These are phyloP conservation scores for Bathelium albidoporum DNA, from an alignment of 495 filamentous ascomycete genomes.

Conservation along the genomic window DNA sequence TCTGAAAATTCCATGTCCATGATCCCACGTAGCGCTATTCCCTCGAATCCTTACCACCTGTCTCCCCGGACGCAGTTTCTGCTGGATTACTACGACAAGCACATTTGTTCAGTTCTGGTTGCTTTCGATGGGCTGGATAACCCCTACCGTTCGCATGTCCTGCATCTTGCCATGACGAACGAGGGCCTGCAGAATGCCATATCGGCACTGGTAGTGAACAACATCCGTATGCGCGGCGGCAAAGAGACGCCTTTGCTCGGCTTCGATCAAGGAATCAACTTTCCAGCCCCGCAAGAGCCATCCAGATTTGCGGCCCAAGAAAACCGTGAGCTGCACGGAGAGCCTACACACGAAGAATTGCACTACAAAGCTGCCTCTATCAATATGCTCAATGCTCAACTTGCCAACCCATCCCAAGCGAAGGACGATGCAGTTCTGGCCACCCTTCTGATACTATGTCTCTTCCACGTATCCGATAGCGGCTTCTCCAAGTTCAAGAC, in stretches of 20 bases:
- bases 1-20: constrained; percentile 4
- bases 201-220: constrained; percentile 79
- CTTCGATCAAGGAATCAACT: neutral
- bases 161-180: constrained; percentile 67
- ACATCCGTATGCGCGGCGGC: constrained; percentile 43
- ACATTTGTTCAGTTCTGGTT: constrained; percentile 83
- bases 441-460: constrained; percentile 76
- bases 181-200: constrained; percentile 83
- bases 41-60: constrained; percentile 20
- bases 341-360: constrained; percentile 57
- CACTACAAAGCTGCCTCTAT: constrained; percentile 75
- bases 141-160: constrained; percentile 75
- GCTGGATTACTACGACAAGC: constrained; percentile 73
- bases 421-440: constrained; percentile 81
- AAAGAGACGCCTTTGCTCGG: neutral
- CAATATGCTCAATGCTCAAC: constrained; percentile 67
- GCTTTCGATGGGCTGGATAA: constrained; percentile 78
- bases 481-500: constrained; percentile 87
- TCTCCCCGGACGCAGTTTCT: constrained; percentile 49
- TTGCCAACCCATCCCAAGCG: constrained; percentile 62
- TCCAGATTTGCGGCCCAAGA: constrained; percentile 2
- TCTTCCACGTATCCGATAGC: constrained; percentile 88
- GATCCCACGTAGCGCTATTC: neutral
- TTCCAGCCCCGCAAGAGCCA: neutral
- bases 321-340: constrained; percentile 16